These are phyloP conservation scores for Raddia guianensis DNA, from an alignment of 176 grass and related monocot genomes.

Conservation along the genomic window DNA sequence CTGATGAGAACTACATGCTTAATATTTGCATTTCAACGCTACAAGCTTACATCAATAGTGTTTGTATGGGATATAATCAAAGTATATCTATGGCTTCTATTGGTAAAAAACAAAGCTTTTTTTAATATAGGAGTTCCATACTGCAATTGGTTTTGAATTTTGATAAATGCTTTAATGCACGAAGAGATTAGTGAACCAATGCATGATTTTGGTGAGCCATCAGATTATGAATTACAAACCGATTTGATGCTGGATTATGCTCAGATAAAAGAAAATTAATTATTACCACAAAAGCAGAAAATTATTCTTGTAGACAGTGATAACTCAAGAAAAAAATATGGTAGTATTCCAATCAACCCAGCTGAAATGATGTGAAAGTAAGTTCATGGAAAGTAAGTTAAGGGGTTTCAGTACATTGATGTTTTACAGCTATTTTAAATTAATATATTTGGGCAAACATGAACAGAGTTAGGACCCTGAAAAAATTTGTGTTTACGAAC, in stretches of 20 bases:
- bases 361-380: not conserved
- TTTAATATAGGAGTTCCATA: not conserved
- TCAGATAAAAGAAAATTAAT: not conserved
- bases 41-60: not conserved
- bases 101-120: not conserved
- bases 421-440: not conserved
- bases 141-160: not conserved
- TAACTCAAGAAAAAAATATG: not conserved
- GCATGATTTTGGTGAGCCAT: not conserved
- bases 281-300: not conserved
- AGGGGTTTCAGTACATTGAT: not conserved
- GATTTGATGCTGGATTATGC: not conserved
- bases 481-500: not conserved
- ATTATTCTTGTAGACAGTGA: not conserved
- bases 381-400: not conserved
- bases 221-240: not conserved
- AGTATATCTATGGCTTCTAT: not conserved
- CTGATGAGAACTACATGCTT: not conserved
- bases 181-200: not conserved
- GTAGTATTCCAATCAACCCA: not conserved
- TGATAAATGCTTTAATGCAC: not conserved
- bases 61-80: not conserved
- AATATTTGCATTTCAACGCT: not conserved
- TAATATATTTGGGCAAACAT: constrained; percentile 3
- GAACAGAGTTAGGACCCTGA: not conserved